Evolutionary conservation across 2,329 filamentous ascomycete genomes (phyloP).

Genomic region (Hypoxylon sp.): DNA sequence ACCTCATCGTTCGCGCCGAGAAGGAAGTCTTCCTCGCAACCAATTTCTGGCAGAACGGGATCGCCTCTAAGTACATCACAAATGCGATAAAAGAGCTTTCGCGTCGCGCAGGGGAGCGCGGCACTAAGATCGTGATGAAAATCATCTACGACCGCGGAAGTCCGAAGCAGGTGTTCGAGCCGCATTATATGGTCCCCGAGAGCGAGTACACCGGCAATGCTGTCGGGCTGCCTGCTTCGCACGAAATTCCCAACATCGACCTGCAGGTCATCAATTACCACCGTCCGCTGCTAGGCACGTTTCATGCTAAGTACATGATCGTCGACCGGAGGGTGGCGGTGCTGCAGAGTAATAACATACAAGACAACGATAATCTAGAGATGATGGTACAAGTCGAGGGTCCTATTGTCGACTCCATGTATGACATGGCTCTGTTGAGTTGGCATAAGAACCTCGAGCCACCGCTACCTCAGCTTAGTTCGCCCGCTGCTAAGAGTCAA

Average conservation of each 20-base stretch:
- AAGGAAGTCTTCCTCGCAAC: slow-evolving; percentile 81
- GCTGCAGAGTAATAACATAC: slow-evolving; percentile 84
- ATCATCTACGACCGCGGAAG: slow-evolving; percentile 82
- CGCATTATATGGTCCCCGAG: slow-evolving; percentile 72
- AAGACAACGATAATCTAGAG: slow-evolving; percentile 84
- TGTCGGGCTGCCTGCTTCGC: slow-evolving; percentile 72
- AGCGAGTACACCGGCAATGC: slow-evolving; percentile 71
- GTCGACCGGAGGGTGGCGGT: slow-evolving; percentile 80
- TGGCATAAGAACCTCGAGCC: slow-evolving; percentile 77
- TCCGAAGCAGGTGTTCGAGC: slow-evolving; percentile 74
- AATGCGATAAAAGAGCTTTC: slow-evolving; percentile 80
- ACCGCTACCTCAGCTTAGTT: slow-evolving; percentile 68
- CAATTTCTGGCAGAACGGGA: slow-evolving; percentile 81
- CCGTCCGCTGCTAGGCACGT: slow-evolving; percentile 77
- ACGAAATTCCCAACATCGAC: slow-evolving; percentile 80
- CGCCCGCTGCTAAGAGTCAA: slow-evolving; percentile 61
- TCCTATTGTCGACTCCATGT: slow-evolving; percentile 81
- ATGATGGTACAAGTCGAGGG: slow-evolving; percentile 86
- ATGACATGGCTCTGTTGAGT: slow-evolving; percentile 80
- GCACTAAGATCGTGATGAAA: slow-evolving; percentile 75
- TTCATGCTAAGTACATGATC: slow-evolving; percentile 84
- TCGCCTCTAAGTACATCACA: slow-evolving; percentile 76
- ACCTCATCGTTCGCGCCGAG: slow-evolving; percentile 80
- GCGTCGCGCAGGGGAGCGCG: slow-evolving; percentile 70
- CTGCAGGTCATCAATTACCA: slow-evolving; percentile 82